Evolutionary conservation across 768 basidiomycete genomes (phyloP), one percentile per base, ranked within the genome.

Genomic region (Boletus rubescentipes): DNA sequence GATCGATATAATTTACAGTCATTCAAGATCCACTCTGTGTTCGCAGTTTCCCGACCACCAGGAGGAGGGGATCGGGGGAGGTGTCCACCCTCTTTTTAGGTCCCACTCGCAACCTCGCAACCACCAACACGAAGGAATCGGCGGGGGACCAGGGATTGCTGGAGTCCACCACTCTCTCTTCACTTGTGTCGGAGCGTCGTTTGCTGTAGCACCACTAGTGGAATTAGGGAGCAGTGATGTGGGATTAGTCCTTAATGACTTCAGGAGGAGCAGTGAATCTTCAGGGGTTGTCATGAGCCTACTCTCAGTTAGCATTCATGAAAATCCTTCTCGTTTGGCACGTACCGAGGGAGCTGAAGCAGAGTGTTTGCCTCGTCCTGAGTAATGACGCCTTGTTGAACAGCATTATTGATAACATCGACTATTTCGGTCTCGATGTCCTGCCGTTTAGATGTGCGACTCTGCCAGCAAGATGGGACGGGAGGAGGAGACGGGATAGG

Each of bases 401-500:
- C 15, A 16, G 23, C 15, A 41, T 16, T 41, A 5, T 41, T 9
- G 40, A 26, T 16, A 41, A 26, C 21, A 15, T 41, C 23, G 40
- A 41, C 9, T 10, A 23, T 26, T 30, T 12, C 29, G 3, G 18
- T 20, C 30, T 30, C 30, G n/a, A 18, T 31, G 21, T 35, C 15
- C 38, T 32, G 32, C n/a, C 12, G 32, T 42, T 34, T 53, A 23
- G 31, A 48, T 5, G 44, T 32, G 18, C 16, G 37, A 36, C 12
- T n/a, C 30, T 39, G 16, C 44, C 37, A 39, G 31, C 44, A 39
- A 23, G 36, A 9, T 11, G 57, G 57, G 9, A 55, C 46, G 16
- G 53, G 48, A 4, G 59, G 58, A 6, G 54, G 57, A 5, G 35
- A 43, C 5, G 58, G 51, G 43, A 57, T 53, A 39, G 51, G 44